phyloP scores from a whole-genome alignment of 177 flowering plant species.

The Tripterygium wilfordii region DNA sequence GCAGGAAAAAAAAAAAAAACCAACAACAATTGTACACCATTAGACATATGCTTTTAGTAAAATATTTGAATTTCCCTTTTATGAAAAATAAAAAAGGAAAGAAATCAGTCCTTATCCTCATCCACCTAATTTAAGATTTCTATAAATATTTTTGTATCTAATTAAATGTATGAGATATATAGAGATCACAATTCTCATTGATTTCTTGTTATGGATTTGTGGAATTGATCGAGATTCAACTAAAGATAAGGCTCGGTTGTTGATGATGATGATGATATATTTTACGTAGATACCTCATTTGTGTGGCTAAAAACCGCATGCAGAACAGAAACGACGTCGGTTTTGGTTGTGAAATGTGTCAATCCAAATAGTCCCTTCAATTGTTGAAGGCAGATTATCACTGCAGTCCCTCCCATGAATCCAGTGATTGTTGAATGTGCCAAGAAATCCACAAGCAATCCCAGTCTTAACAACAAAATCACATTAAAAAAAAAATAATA shows the following conservation, averaged over 20 bases:
- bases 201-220: too few relatives aligned
- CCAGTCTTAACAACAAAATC: constrained; percentile 45
- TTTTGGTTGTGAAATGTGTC: constrained; percentile 53
- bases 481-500: too few relatives aligned
- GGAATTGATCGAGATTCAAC: too few relatives aligned
- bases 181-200: too few relatives aligned
- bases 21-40: not conserved
- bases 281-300: constrained; percentile 35
- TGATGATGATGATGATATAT: too few relatives aligned
- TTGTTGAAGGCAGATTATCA: constrained; percentile 59
- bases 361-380: constrained; percentile 76
- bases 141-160: too few relatives aligned
- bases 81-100: too few relatives aligned
- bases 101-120: too few relatives aligned
- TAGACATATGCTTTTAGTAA: not conserved
- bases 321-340: constrained; percentile 61
- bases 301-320: constrained; percentile 32
- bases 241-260: not conserved
- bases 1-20: constrained; percentile 12
- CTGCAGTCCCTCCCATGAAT: constrained; percentile 88
- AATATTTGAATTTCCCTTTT: not conserved
- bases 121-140: too few relatives aligned
- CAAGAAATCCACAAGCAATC: constrained; percentile 78
- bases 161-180: too few relatives aligned
- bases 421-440: constrained; percentile 82